phyloP scores from a whole-genome alignment of 2,329 filamentous ascomycete species.

The Sclerotinia spermophila region DNA sequence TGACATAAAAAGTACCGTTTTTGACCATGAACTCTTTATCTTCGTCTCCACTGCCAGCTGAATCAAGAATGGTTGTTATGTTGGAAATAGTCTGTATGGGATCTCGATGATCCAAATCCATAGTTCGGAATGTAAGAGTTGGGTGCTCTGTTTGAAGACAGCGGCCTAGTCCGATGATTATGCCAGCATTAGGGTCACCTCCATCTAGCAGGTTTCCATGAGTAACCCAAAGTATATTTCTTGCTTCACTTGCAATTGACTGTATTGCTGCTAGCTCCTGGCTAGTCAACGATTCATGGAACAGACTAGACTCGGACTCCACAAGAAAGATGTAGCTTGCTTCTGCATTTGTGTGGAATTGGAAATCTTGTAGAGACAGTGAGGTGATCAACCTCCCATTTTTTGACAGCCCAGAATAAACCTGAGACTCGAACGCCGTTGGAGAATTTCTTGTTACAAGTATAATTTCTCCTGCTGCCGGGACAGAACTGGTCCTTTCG shows the following conservation, averaged over 20 bases:
- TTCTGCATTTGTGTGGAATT: background rate
- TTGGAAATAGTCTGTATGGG: background rate
- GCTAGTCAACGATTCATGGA: background rate
- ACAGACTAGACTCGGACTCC: background rate
- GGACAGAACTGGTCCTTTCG: no score
- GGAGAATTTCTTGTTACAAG: slow-evolving; percentile 1
- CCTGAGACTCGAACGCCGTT: background rate
- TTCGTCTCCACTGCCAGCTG: background rate
- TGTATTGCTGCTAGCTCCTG: slow-evolving; percentile 3
- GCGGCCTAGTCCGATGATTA: slow-evolving; percentile 17
- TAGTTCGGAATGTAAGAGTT: slow-evolving; percentile 18
- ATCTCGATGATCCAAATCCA: slow-evolving; percentile 17
- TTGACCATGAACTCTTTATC: slow-evolving; percentile 15
- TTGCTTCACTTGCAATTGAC: background rate
- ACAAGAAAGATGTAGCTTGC: slow-evolving; percentile 7
- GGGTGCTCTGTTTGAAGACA: slow-evolving; percentile 21
- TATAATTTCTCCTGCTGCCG: background rate
- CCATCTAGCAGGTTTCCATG: slow-evolving; percentile 13
- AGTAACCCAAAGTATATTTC: slow-evolving; percentile 18
- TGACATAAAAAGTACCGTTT: slow-evolving; percentile 15
- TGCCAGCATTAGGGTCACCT: slow-evolving; percentile 3
- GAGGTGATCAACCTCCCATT: background rate
- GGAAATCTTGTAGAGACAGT: background rate
- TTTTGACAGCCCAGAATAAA: background rate
- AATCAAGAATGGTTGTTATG: background rate